Base-by-base conservation (phyloP, 2,329 filamentous ascomycete genomes). In the Aquanectria penicillioides region DNA sequence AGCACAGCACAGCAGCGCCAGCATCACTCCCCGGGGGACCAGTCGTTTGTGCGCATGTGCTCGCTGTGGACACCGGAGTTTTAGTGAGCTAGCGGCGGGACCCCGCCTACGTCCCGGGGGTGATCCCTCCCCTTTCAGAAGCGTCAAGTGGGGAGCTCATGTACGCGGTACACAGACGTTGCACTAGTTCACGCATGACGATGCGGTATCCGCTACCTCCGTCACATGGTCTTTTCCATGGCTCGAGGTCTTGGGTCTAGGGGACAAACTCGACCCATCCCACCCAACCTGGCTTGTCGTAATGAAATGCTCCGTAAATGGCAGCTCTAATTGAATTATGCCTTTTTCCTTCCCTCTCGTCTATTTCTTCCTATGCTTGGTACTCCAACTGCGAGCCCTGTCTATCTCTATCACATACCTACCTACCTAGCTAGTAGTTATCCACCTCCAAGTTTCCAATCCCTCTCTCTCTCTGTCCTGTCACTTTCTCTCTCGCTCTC, bases 101-200 rank as follows among this genome's bases (percentile, higher is more conserved):
- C 57, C 57, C 51, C 57, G 51, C 56, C 56, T 50, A 31, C 31
- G 29, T 17, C 46, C 38, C 46, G 13, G 46, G 53, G 44, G 28
- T 17, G 15, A 23, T 18, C 22, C 23, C 25, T 17, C 11, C 25
- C 33, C 29, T 48, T 38, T 36, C 20, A 26, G 38, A 33, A 40
- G 20, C 38, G 10, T 7, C 17, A 33, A 10, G 55, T 57, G 55
- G 55, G 34, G 40, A 25, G 29, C 5, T n/a, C 23, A 20, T 18
- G 48, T 58, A 46, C n/a, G n/a, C n/a, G n/a, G n/a, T n/a, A n/a
- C n/a, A n/a, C n/a, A n/a, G n/a, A n/a, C n/a, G n/a, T n/a, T n/a
- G n/a, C n/a, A n/a, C n/a, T n/a, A n/a, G n/a, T n/a, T n/a, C n/a
- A n/a, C n/a, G n/a, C n/a, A n/a, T 18, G 20, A 13, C 4, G 25